phyloP scores from a whole-genome alignment of 352 stramenopile species.

The Blastocystis sp. region DNA sequence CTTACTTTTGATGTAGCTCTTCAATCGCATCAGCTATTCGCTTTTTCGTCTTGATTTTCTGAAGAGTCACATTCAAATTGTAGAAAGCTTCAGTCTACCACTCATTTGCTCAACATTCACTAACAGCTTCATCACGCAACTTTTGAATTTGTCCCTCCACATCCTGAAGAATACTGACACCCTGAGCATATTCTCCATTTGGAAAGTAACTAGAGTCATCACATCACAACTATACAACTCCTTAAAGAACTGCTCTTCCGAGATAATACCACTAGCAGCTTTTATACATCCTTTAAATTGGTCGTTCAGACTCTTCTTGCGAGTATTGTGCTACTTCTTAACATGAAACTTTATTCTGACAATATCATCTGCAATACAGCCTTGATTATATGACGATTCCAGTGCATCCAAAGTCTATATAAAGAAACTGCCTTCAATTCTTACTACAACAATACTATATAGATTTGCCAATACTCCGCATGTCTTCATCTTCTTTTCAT shows the following conservation, averaged over 20 bases:
- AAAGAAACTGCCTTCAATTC: neutral
- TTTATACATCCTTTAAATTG: slow-evolving; percentile 58
- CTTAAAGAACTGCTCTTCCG: slow-evolving; percentile 63
- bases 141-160: slow-evolving; percentile 47
- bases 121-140: slow-evolving; percentile 42
- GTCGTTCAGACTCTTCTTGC: slow-evolving; percentile 16
- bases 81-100: slow-evolving; percentile 53
- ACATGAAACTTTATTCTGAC: neutral
- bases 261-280: slow-evolving; percentile 32
- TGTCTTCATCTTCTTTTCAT: slow-evolving; percentile 47
- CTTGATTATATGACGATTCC: neutral
- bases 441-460: slow-evolving; percentile 63
- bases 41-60: slow-evolving; percentile 63
- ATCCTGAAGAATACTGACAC: slow-evolving; percentile 45
- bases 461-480: slow-evolving; percentile 24
- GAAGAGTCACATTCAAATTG: slow-evolving; percentile 31
- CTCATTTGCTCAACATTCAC: neutral
- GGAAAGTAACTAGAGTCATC: slow-evolving; percentile 27
- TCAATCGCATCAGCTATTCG: slow-evolving; percentile 43
- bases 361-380: neutral
- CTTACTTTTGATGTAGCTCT: slow-evolving; percentile 2
- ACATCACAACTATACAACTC: neutral
- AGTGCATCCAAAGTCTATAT: slow-evolving; percentile 58
- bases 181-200: slow-evolving; percentile 31
- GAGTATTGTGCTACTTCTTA: neutral